Conservation (phyloP, 495 filamentous ascomycete species). For the Platismatia glauca region DNA sequence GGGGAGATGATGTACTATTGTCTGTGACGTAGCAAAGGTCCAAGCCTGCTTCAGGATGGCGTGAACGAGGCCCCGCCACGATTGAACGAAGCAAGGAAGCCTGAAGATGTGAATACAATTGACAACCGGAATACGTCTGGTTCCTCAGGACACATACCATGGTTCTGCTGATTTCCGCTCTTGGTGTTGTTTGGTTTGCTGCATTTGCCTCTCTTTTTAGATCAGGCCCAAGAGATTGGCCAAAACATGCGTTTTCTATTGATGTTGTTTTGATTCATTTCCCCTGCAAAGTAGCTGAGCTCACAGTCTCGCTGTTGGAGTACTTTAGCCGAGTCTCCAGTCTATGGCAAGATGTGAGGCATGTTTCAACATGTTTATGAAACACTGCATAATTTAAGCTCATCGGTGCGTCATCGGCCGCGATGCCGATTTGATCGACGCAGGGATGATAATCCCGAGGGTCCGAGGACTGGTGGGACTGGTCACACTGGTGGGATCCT, state of each 20-base stretch:
- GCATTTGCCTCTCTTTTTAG: not conserved
- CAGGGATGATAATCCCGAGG: not conserved
- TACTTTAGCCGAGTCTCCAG: too few relatives aligned
- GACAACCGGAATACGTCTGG: not conserved
- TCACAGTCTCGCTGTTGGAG: too few relatives aligned
- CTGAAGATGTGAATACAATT: slow-evolving; percentile 26
- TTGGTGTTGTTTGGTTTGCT: not conserved
- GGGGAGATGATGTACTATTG: slow-evolving; percentile 45
- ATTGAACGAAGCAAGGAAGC: slow-evolving; percentile 62
- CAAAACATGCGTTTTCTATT: too few relatives aligned
- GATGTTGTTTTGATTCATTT: too few relatives aligned
- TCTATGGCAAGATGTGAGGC: too few relatives aligned
- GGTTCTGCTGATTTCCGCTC: not conserved
- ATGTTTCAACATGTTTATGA: too few relatives aligned
- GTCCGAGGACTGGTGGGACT: too few relatives aligned
- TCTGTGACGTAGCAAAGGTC: slow-evolving; percentile 95
- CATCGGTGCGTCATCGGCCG: not conserved
- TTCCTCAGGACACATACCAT: slow-evolving; percentile 5
- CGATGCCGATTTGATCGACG: not conserved
- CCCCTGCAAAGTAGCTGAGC: too few relatives aligned
- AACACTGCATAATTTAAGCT: not conserved
- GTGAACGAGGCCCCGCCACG: slow-evolving; percentile 69
- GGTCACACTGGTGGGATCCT: too few relatives aligned
- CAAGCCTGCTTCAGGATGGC: slow-evolving; percentile 76
- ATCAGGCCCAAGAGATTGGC: not conserved